These are phyloP conservation scores for Chiua virens DNA, from an alignment of 768 basidiomycete genomes.

Conservation along the genomic window DNA sequence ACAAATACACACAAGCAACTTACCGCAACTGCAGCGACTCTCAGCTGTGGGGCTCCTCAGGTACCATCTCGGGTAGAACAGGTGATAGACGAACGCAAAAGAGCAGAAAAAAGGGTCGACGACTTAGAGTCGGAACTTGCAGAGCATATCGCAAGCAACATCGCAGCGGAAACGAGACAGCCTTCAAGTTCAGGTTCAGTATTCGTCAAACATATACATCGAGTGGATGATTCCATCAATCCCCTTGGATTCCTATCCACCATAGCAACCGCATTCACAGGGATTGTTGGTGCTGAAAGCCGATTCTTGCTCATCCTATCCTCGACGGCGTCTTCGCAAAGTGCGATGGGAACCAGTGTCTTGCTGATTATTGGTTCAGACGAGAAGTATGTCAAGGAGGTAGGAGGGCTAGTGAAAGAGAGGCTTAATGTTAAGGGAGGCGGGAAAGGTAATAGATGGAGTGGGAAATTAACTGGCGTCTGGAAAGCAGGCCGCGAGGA, in stretches of 20 bases:
- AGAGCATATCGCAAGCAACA: conserved; percentile 40
- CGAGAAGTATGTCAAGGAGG: conserved; percentile 56
- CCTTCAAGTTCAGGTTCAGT: conserved; percentile 18
- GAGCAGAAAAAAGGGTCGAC: conserved; percentile 62
- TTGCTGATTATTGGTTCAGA: conserved; percentile 63
- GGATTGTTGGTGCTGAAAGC: conserved; percentile 17
- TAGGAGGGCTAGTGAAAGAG: conserved; percentile 55
- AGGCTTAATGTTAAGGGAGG: conserved; percentile 72
- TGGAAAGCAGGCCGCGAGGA: conserved; percentile 27
- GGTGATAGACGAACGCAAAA: conserved; percentile 65
- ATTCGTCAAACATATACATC: conserved; percentile 52
- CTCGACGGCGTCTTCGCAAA: conserved; percentile 63
- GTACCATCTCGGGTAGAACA: conserved; percentile 69
- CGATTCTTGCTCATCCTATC: conserved; percentile 54
- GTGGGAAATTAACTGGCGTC: conserved; percentile 64
- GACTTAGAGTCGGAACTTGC: conserved; percentile 72
- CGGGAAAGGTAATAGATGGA: conserved; percentile 74
- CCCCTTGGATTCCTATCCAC: conserved; percentile 60
- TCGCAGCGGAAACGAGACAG: conserved; percentile 40
- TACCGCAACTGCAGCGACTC: conserved; percentile 51
- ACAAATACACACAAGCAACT: conserved; percentile 57
- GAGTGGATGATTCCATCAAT: conserved; percentile 61
- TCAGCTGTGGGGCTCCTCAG: conserved; percentile 67
- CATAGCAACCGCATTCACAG: conserved; percentile 49
- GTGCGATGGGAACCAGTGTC: conserved; percentile 46